Evolutionary conservation across 2,329 filamentous ascomycete species (phyloP).

Genomic region (Fonsecaea nubica): DNA sequence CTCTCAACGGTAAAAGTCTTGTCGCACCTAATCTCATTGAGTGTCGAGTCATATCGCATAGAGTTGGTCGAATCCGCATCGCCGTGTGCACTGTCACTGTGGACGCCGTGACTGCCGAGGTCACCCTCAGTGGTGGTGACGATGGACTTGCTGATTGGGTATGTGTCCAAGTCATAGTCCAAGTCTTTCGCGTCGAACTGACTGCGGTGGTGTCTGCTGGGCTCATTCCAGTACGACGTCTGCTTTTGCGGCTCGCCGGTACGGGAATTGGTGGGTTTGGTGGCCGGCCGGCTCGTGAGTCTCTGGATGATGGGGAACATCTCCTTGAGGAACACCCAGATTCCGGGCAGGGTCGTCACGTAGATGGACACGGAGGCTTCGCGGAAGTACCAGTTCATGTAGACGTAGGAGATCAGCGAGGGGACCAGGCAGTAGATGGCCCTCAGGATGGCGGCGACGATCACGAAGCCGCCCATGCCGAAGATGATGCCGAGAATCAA

Average conservation of each 20-base stretch:
- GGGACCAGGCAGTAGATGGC: conserved; percentile 57
- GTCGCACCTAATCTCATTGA: conserved; percentile 30
- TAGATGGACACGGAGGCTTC: conserved; percentile 54
- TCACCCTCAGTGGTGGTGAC: conserved; percentile 21
- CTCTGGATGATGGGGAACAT: conserved; percentile 48
- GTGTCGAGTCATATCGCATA: conserved; percentile 14
- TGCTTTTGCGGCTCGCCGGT: conserved; percentile 8
- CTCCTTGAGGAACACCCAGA: conserved; percentile 59
- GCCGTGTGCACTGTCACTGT: conserved; percentile 7
- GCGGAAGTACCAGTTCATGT: conserved; percentile 58
- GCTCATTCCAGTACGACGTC: conserved; percentile 4
- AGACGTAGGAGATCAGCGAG: conserved; percentile 44
- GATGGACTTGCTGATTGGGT: conserved; percentile 31
- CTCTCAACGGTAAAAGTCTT: conserved; percentile 32
- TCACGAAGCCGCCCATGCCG: conserved; percentile 55
- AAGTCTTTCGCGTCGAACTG: conserved; percentile 26
- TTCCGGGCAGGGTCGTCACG: conserved; percentile 59
- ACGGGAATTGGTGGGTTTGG: conserved; percentile 15
- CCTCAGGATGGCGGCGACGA: conserved; percentile 57
- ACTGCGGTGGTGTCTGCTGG: conserved; percentile 12
- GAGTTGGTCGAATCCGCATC: conserved; percentile 28
- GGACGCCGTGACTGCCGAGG: conserved; percentile 10
- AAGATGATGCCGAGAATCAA: conserved; percentile 53
- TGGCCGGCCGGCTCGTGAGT: conserved; percentile 17
- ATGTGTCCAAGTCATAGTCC: conserved; percentile 29